A percentile compares a stretch with the other conserved stretches of the same genome.
Evolutionary conservation across 495 filamentous ascomycete species (phyloP).

Genomic region (Geoglossum glabrum): DNA sequence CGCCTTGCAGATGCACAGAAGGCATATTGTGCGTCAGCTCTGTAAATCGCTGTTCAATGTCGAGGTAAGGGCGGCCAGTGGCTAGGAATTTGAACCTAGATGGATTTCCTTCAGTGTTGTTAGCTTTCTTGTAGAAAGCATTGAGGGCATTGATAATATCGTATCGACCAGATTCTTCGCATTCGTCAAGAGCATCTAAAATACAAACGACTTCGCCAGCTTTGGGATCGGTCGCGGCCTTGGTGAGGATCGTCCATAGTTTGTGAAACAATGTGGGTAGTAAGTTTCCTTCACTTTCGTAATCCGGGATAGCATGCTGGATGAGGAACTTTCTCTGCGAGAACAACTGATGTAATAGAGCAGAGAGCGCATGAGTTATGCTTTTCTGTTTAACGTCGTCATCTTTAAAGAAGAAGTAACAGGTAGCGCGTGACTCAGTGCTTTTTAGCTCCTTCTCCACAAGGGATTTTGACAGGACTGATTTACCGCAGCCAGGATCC

Average conservation of each 20-base stretch:
- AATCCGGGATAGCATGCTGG: slow-evolving; percentile 13
- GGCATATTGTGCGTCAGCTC: slow-evolving; percentile 9
- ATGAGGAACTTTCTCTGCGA: slow-evolving; percentile 15
- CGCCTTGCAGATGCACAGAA: slow-evolving; percentile 21
- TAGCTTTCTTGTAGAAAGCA: slow-evolving; percentile 4
- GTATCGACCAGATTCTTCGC: slow-evolving; percentile 7
- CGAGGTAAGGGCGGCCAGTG: slow-evolving; percentile 27
- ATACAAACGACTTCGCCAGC: slow-evolving; percentile 28
- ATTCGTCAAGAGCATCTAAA: slow-evolving; percentile 29
- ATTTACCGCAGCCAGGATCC: slow-evolving; percentile 33
- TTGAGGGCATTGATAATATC: slow-evolving; percentile 7
- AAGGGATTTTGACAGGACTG: slow-evolving; percentile 16
- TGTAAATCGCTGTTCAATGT: slow-evolving; percentile 20
- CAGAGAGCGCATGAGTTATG: slow-evolving; percentile 20
- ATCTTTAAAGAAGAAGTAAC: slow-evolving; percentile 42
- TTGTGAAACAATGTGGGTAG: slow-evolving; percentile 17
- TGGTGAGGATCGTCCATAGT: slow-evolving; percentile 18
- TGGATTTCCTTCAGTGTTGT: neutral
- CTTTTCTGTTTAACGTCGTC: slow-evolving; percentile 25
- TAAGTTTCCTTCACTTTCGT: slow-evolving; percentile 9
- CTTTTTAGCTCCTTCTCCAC: slow-evolving; percentile 19
- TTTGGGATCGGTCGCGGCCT: slow-evolving; percentile 14
- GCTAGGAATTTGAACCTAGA: slow-evolving; percentile 25
- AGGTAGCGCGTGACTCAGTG: slow-evolving; percentile 13
- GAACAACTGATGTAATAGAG: slow-evolving; percentile 30